Base-by-base conservation (phyloP, 345 rosid genomes). In the Eucalyptus tenuipes region DNA sequence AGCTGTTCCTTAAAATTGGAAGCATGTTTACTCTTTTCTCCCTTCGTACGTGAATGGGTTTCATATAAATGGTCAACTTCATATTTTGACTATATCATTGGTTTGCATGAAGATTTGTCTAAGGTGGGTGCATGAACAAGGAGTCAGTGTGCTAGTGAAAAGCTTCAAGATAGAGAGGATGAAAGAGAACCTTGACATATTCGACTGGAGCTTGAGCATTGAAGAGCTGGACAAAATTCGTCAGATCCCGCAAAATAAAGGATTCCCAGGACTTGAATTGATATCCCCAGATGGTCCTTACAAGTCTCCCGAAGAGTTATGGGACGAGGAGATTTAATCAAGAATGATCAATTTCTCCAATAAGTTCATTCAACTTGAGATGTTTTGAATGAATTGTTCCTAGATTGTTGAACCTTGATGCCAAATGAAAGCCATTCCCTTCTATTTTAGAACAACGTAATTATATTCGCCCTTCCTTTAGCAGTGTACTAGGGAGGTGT, bases 71-170 rank as follows among this genome's bases (percentile, higher is more conserved):
- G 49, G 48, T 40, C 40, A 31, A 87, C 42, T 25, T 44, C 42
- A 47, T 40, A 49, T 61, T 16, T 45, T 59, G 64, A 31, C 16
- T 64, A 20, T 29, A 48, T 33, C 45, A 8, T 68, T 33, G 80
- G 61, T 82, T 16, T 45, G 42, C 33, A 10, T 44, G 44, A 33
- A 92, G 91, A 88, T 91, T 31, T 88, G 89, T n/a, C 25, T 92
- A 48, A 93, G 94, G 86, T 93, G 93, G 94, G 89, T 24, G 27
- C 86, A 90, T 20, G 91, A 93, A 88, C 92, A 92, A 92, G 93
- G 91, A 5, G 91, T 79, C 22, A 87, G 88, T 49, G 20, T 89
- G 50, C 33, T 89, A 2, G 89, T 88, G 85, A 92, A 92, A 87
- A 92, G 94, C 88, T 90, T 88, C 88, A 88, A 90, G 81, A 57